Evolutionary conservation across 2,329 filamentous ascomycete genomes (phyloP), one percentile per base, ranked within the genome.

Genomic region (Amylocarpus encephaloides): DNA sequence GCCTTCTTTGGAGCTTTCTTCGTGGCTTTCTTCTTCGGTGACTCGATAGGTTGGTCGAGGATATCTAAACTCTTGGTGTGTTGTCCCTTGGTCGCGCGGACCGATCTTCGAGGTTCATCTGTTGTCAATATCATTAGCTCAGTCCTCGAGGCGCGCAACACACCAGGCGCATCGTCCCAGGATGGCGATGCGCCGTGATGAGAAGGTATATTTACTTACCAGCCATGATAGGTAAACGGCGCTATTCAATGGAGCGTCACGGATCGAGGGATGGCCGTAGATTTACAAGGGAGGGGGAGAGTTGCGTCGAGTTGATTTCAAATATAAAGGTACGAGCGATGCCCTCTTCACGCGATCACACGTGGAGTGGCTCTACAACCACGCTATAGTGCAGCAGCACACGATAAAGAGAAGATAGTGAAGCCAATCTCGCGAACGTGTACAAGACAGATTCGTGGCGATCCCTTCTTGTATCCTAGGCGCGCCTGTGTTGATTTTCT

Each of bases 81-180:
- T 64, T 96, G 91, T 66, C 93, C 93, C 67, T 98, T 98, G 57
- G 93, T 98, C 63, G 92, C 90, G 64, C 93, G 86, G 58, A 93
- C 91, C 39, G 93, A 98, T 66, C 93, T 88, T 68, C 93, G 86
- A 52, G 90, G 88, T 78, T 96, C 92, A 59, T 85, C 82, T 85
- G 53, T 48, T 43, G 36, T 19, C 43, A 19, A 52, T 29, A 16
- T 46, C 2, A 52, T 64, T 59, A 65, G 61, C 54, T 43, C 39
- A 48, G 34, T 30, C 22, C 36, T 40, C 19, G 33, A 26, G 13
- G 30, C 42, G 35, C 26, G 12, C n/a, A 18, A 12, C 13, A 6
- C 6, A 32, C 26, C 39, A 44, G 16, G 30, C 22, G 42, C 46
- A 36, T 40, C 22, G 38, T 45, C 46, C 16, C 22, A 29, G 33